Evolutionary conservation across 176 grass and related monocot genomes (phyloP).

Genomic region (Neostapfia colusana): DNA sequence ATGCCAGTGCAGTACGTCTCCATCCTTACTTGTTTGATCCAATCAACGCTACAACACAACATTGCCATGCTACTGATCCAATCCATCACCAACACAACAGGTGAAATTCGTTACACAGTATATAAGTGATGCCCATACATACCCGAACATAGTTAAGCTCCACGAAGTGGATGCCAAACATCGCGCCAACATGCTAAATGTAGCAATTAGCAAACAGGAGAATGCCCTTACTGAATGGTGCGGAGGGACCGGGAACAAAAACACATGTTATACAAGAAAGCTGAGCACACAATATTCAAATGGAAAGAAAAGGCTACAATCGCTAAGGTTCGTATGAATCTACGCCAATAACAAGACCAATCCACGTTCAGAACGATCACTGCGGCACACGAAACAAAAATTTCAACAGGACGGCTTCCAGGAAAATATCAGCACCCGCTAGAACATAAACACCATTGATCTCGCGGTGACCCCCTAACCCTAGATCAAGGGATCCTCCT

Average conservation of each 20-base stretch:
- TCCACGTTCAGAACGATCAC: conserved; percentile 12
- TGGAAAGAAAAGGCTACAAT: not conserved
- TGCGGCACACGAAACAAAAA: not conserved
- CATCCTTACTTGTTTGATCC: not conserved
- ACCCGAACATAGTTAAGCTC: too few species aligned
- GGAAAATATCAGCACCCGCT: not conserved
- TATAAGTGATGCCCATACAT: not conserved
- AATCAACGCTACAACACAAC: not conserved
- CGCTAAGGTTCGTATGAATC: not conserved
- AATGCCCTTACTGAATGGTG: not conserved
- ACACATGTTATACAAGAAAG: not conserved
- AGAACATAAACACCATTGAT: not conserved
- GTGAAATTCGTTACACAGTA: not conserved
- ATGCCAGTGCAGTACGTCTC: not conserved
- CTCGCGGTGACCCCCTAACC: not conserved
- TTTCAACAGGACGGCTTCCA: not conserved
- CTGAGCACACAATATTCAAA: not conserved
- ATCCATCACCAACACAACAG: not conserved
- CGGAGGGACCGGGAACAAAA: not conserved
- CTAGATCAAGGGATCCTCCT: not conserved
- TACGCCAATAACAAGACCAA: not conserved
- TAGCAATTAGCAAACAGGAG: not conserved
- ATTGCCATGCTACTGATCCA: not conserved
- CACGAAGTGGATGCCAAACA: not conserved
- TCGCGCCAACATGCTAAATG: not conserved